A percentile compares a stretch with the other conserved stretches of the same genome.
phyloP scores from a whole-genome alignment of 2,329 filamentous ascomycete genomes.

The Xylariaceae sp. region DNA sequence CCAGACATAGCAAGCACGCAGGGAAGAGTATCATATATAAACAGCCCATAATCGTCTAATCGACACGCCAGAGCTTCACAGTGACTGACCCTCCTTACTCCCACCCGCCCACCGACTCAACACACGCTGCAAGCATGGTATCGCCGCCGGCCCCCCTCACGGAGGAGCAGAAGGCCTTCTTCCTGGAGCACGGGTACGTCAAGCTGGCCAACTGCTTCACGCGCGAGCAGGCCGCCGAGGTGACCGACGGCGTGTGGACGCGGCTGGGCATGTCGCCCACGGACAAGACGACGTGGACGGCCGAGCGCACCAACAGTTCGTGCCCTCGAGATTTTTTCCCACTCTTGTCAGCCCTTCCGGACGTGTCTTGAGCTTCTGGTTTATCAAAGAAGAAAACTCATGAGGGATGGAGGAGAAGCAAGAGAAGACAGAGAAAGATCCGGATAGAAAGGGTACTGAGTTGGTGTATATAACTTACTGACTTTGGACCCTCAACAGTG shows the following conservation, averaged over 20 bases:
- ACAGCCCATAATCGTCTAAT: no score
- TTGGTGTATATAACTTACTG: not conserved
- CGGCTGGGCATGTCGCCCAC: conserved; percentile 56
- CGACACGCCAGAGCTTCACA: no score
- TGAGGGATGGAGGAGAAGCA: not conserved
- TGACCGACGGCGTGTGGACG: conserved; percentile 49
- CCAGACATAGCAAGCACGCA: no score
- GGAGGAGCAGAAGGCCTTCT: conserved; percentile 32
- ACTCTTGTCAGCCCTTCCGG: no score
- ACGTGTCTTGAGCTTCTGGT: no score
- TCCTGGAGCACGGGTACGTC: conserved; percentile 48
- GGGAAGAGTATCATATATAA: no score
- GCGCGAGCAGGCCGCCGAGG: conserved; percentile 20
- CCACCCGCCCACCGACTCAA: not conserved
- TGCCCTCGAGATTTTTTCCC: conserved; percentile 4
- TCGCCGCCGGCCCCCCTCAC: conserved; percentile 21
- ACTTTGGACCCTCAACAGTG: conserved; percentile 36
- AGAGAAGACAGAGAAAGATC: not conserved
- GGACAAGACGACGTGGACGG: conserved; percentile 59
- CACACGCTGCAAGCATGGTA: conserved; percentile 13
- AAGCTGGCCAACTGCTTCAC: conserved; percentile 41
- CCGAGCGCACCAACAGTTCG: conserved; percentile 53
- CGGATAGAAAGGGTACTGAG: no score
- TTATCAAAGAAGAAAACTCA: not conserved
- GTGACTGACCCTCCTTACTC: no score